Base-by-base conservation (phyloP, 2,329 filamentous ascomycete genomes). In the Talaromyces sp. region DNA sequence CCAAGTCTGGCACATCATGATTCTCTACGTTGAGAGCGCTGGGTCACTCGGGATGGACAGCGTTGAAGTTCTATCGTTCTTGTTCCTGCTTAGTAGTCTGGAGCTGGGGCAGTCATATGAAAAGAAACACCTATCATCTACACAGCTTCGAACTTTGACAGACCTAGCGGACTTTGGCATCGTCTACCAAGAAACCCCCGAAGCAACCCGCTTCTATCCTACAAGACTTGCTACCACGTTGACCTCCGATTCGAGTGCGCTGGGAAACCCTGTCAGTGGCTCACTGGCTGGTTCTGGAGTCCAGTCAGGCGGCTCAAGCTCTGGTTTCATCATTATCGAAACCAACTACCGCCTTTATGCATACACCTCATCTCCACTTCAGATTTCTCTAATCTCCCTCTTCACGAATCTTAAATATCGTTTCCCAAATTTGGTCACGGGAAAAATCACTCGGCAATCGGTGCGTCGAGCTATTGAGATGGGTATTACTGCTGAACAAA, bases 341-440 rank as follows among this genome's bases (percentile, higher is more conserved):
- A 99, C 94, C 8, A 99, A 99, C 76, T 97, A 97, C 77, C 89
- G 94, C 22, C 78, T 99, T 62, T 99, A 99, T 77, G 94, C 94
- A 29, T 99, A 99, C 77, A 97, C 95, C 6, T 88, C 89, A 30
- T 96, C 91, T 0, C 90, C 92, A 0, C 84, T 99, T 1, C 93
- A 97, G 72, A 99, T 97, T 60, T 91, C 91, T 49, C 91, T 99
- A 55, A 86, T 99, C 41, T 87, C 88, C 35, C 87, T 99, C 58
- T 99, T 99, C 77, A 85, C 88, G 46, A 88, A 88, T 54, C 86
- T 99, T 49, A 88, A 87, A 64, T 91, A 92, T 72, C 91, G 94
- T 58, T 97, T 96, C 76, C 89, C 90, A 1, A 96, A 96, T 75
- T 89, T 99, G 75, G 89, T 97, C 13, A 91, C 91, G 0, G 94